phyloP scores from a whole-genome alignment of 768 basidiomycete genomes.

The Russula virescens region DNA sequence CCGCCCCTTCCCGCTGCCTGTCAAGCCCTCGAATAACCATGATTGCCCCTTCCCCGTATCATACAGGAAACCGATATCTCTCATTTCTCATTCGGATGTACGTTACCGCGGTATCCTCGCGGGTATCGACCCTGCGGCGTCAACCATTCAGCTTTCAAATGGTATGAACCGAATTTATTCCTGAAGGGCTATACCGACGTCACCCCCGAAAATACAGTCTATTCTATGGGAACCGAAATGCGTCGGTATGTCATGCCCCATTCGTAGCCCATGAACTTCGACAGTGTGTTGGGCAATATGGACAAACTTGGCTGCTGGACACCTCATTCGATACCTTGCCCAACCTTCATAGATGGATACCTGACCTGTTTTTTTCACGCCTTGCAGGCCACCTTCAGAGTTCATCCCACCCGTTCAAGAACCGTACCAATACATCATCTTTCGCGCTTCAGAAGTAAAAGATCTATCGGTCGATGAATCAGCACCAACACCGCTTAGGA shows the following conservation, averaged over 20 bases:
- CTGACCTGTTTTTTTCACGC: conserved; percentile 30
- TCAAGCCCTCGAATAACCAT: background rate
- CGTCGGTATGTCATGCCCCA: conserved; percentile 51
- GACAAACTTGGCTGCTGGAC: conserved; percentile 39
- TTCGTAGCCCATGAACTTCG: conserved; percentile 21
- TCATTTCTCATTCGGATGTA: conserved; percentile 87
- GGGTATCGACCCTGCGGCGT: conserved; percentile 78
- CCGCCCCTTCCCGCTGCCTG: background rate
- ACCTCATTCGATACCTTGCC: conserved; percentile 23
- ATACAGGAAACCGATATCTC: conserved; percentile 81
- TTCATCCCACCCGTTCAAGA: conserved; percentile 81
- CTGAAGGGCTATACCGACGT: background rate
- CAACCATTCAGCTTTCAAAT: conserved; percentile 84
- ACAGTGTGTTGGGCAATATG: conserved; percentile 35
- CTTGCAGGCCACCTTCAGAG: conserved; percentile 56
- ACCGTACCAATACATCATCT: conserved; percentile 86
- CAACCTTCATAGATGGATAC: background rate
- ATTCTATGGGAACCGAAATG: conserved; percentile 84
- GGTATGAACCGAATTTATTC: conserved; percentile 40
- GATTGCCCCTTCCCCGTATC: conserved; percentile 10
- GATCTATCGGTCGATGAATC: conserved; percentile 81
- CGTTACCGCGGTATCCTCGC: conserved; percentile 85
- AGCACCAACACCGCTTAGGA: conserved; percentile 37
- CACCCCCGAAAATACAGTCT: conserved; percentile 39
- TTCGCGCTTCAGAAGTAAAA: conserved; percentile 85